Evolutionary conservation across 768 basidiomycete species (phyloP).

Genomic region (Podaxis rugospora): DNA sequence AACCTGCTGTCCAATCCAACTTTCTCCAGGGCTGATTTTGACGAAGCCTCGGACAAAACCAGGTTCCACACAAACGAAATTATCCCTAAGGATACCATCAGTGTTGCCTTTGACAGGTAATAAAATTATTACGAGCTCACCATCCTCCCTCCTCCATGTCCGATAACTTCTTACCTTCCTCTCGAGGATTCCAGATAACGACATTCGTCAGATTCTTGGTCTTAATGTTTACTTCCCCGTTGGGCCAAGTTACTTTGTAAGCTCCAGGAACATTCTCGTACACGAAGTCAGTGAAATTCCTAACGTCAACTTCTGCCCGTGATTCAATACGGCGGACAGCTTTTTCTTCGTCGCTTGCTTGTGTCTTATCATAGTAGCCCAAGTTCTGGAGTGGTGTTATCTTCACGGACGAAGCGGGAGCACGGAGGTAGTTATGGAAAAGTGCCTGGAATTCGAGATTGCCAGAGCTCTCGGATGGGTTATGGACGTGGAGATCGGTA

Average conservation of each 20-base stretch:
- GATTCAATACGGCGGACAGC: slow-evolving; percentile 50
- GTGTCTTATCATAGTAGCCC: slow-evolving; percentile 80
- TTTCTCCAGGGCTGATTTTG: slow-evolving; percentile 53
- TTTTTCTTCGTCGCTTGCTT: slow-evolving; percentile 45
- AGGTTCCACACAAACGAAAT: slow-evolving; percentile 89
- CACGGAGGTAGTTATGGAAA: slow-evolving; percentile 85
- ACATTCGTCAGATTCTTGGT: slow-evolving; percentile 65
- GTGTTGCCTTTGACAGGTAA: background rate
- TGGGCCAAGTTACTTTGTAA: slow-evolving; percentile 60
- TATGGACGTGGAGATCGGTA: slow-evolving; percentile 79
- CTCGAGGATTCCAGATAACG: slow-evolving; percentile 94
- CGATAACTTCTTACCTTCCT: slow-evolving; percentile 64
- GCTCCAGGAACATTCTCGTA: slow-evolving; percentile 59
- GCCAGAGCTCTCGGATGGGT: slow-evolving; percentile 47
- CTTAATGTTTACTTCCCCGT: slow-evolving; percentile 49
- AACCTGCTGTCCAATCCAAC: slow-evolving; percentile 76
- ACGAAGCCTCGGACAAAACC: slow-evolving; percentile 77
- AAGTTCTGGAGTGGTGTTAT: slow-evolving; percentile 63
- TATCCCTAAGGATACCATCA: slow-evolving; percentile 53
- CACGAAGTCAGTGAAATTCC: slow-evolving; percentile 65
- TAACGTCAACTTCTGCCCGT: slow-evolving; percentile 64
- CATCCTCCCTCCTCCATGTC: slow-evolving; percentile 93
- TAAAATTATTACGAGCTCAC: slow-evolving; percentile 35
- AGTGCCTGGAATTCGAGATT: slow-evolving; percentile 86
- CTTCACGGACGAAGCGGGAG: slow-evolving; percentile 53